Conservation (phyloP, 306 rosid genomes). For the Vicia faba region DNA sequence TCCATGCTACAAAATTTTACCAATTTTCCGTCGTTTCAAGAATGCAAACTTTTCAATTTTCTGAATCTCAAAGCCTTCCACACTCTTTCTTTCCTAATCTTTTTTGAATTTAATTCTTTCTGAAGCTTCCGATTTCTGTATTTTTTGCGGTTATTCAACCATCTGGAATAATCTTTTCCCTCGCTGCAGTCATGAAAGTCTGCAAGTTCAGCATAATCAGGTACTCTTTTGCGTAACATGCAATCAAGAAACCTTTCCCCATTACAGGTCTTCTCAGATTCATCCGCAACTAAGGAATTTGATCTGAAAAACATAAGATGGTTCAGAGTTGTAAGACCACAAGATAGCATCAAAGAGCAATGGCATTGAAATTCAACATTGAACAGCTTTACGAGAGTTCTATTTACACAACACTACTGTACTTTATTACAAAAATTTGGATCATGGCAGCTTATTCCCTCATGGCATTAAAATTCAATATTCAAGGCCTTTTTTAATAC, state of each 20-base stretch:
- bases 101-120: constrained; percentile 44
- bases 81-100: constrained; percentile 51
- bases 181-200: constrained; percentile 62
- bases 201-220: constrained; percentile 58
- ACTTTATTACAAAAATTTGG: not conserved
- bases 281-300: constrained; percentile 37
- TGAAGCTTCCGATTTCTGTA: constrained; percentile 47
- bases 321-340: constrained; percentile 20
- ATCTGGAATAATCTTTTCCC: constrained; percentile 61
- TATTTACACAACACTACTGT: constrained; percentile 24
- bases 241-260: constrained; percentile 61
- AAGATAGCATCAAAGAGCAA: constrained; percentile 15
- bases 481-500: constrained; percentile 1
- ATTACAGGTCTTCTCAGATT: constrained; percentile 51
- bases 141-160: constrained; percentile 54
- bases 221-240: constrained; percentile 25
- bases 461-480: not conserved
- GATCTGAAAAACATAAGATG: constrained; percentile 35
- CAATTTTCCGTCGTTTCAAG: not conserved
- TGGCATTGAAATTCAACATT: constrained; percentile 17
- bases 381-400: not conserved
- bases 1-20: constrained; percentile 11
- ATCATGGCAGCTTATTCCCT: not conserved
- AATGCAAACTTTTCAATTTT: constrained; percentile 23
- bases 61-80: constrained; percentile 41